Evolutionary conservation across 768 basidiomycete species (phyloP).

Genomic region (Pisolithus tinctorius): DNA sequence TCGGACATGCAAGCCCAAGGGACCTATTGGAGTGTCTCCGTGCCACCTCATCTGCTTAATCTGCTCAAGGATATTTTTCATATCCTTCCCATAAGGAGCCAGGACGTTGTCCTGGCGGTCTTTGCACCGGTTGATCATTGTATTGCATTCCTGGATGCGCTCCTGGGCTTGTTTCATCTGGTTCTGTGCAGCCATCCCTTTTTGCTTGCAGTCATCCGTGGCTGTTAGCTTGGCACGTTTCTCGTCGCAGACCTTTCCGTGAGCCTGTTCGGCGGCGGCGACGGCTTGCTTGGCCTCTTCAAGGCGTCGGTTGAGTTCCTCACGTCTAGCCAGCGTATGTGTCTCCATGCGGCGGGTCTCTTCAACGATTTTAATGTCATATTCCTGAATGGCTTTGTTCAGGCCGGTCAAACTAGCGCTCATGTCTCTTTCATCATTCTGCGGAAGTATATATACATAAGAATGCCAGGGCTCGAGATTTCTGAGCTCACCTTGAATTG

Average conservation of each 20-base stretch:
- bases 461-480: not conserved
- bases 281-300: conserved; percentile 38
- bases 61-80: conserved; percentile 48
- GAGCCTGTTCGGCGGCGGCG: conserved; percentile 30
- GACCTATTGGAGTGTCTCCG: conserved; percentile 66
- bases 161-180: conserved; percentile 28
- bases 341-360: conserved; percentile 49
- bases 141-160: conserved; percentile 40
- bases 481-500: conserved; percentile 37
- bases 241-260: conserved; percentile 25
- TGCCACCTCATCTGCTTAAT: conserved; percentile 52
- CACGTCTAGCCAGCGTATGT: conserved; percentile 56
- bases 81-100: conserved; percentile 55
- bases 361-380: conserved; percentile 42
- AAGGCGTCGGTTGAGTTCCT: conserved; percentile 49
- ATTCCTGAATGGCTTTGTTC: conserved; percentile 27
- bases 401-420: conserved; percentile 31
- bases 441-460: conserved; percentile 2
- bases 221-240: conserved; percentile 27
- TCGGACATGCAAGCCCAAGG: conserved; percentile 73
- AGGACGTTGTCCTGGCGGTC: conserved; percentile 52
- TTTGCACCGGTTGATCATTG: conserved; percentile 43
- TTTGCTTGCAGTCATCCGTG: conserved; percentile 25
- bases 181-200: conserved; percentile 32
- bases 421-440: conserved; percentile 51